These are phyloP conservation scores for Quercus phellos DNA, from an alignment of 331 rosid genomes.

Conservation along the genomic window DNA sequence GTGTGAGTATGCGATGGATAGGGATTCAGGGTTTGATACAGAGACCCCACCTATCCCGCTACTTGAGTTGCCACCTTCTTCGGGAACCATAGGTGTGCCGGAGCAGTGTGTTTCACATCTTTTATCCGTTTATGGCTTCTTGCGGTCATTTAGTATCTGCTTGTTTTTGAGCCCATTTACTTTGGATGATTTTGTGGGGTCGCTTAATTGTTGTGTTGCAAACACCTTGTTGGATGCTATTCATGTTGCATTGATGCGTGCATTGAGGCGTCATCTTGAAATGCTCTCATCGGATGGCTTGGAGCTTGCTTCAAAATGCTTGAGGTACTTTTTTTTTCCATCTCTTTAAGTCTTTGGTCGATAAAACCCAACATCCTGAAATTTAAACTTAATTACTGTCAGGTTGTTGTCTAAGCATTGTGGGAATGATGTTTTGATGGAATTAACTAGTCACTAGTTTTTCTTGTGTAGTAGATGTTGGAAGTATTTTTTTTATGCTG, in stretches of 20 bases:
- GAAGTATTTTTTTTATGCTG: slow-evolving; percentile 7
- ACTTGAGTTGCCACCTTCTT: slow-evolving; percentile 57
- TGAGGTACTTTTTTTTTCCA: slow-evolving; percentile 46
- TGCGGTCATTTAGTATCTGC: slow-evolving; percentile 65
- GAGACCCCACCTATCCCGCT: slow-evolving; percentile 35
- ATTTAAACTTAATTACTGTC: neutral
- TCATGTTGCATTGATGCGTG: slow-evolving; percentile 72
- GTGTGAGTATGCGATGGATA: slow-evolving; percentile 17
- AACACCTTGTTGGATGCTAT: slow-evolving; percentile 67
- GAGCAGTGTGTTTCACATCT: slow-evolving; percentile 68
- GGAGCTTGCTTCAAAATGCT: slow-evolving; percentile 64
- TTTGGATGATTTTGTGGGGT: slow-evolving; percentile 88
- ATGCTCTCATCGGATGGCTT: slow-evolving; percentile 54
- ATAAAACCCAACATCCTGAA: neutral
- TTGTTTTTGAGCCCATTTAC: slow-evolving; percentile 70
- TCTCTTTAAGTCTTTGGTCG: neutral
- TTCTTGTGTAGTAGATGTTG: neutral
- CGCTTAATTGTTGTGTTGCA: slow-evolving; percentile 53
- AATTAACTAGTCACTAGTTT: neutral
- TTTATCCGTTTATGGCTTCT: slow-evolving; percentile 71
- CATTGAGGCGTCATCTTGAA: slow-evolving; percentile 71
- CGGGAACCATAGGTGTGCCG: slow-evolving; percentile 76
- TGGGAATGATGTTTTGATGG: neutral
- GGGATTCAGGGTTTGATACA: slow-evolving; percentile 24
- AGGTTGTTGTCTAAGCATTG: neutral